phyloP scores from a whole-genome alignment of 352 stramenopile species.

The Nothophytophthora sp. region DNA sequence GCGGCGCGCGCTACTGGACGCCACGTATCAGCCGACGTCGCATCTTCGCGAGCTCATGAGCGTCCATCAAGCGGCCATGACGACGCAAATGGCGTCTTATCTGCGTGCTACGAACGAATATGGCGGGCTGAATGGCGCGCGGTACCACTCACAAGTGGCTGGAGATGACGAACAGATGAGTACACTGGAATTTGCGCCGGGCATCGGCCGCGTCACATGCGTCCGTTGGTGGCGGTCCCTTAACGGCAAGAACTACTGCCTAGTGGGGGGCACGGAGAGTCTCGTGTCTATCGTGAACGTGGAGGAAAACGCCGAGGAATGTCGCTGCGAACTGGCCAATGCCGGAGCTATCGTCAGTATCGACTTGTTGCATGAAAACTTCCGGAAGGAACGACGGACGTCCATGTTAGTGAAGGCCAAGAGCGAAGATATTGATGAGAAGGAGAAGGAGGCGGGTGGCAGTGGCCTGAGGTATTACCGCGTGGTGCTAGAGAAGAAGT shows the following conservation, averaged over 20 bases:
- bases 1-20: constrained; percentile 58
- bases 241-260: constrained; percentile 84
- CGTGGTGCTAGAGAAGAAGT: constrained; percentile 85
- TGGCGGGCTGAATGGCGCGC: constrained; percentile 75
- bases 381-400: constrained; percentile 71
- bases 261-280: constrained; percentile 73
- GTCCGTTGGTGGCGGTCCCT: constrained; percentile 80
- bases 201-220: constrained; percentile 71
- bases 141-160: constrained; percentile 82
- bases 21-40: constrained; percentile 43
- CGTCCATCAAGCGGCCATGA: constrained; percentile 74
- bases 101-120: constrained; percentile 79
- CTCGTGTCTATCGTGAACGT: constrained; percentile 89
- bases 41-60: constrained; percentile 74
- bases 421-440: constrained; percentile 33
- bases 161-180: constrained; percentile 86
- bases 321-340: constrained; percentile 73
- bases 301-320: constrained; percentile 84
- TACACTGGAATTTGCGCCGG: constrained; percentile 74
- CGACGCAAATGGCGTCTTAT: constrained; percentile 83
- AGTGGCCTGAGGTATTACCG: constrained; percentile 63
- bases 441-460: constrained; percentile 22
- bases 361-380: constrained; percentile 78
- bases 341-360: constrained; percentile 70
- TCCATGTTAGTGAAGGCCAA: constrained; percentile 83